Evolutionary conservation across 257 asterid genomes (phyloP).

Genomic region (Marsdenia floribunda): DNA sequence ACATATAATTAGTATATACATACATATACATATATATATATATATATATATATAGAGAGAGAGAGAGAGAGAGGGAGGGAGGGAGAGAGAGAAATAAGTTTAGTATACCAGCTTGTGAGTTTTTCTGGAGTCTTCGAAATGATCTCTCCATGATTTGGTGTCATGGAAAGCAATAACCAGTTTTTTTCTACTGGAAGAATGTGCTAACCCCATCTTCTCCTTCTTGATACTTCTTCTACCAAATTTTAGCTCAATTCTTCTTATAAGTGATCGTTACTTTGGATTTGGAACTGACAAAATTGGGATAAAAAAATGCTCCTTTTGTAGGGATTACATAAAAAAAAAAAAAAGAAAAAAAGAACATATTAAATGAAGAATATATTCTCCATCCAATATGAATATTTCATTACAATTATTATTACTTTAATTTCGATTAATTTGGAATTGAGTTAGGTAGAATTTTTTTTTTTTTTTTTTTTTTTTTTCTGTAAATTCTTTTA

Average conservation of each 20-base stretch:
- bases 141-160: constrained; percentile 46
- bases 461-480: too few species aligned
- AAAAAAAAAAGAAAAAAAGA: not conserved
- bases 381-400: too few species aligned
- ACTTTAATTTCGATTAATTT: too few species aligned
- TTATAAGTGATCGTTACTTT: not conserved
- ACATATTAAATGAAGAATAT: too few species aligned
- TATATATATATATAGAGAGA: too few species aligned
- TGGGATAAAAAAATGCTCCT: too few species aligned
- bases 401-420: too few species aligned
- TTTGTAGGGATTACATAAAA: not conserved
- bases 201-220: constrained; percentile 32
- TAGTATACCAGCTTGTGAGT: constrained; percentile 51
- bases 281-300: not conserved
- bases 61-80: not conserved
- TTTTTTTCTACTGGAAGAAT: constrained; percentile 34
- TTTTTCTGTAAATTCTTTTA: too few species aligned
- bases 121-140: constrained; percentile 46
- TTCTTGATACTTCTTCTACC: not conserved
- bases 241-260: not conserved
- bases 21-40: too few species aligned
- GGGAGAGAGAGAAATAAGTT: not conserved
- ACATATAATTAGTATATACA: too few species aligned
- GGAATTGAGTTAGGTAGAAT: too few species aligned
- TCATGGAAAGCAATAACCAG: constrained; percentile 49